Base-by-base conservation (phyloP, 1,284 basidiomycete genomes). In the Ceratobasidium sp. region DNA sequence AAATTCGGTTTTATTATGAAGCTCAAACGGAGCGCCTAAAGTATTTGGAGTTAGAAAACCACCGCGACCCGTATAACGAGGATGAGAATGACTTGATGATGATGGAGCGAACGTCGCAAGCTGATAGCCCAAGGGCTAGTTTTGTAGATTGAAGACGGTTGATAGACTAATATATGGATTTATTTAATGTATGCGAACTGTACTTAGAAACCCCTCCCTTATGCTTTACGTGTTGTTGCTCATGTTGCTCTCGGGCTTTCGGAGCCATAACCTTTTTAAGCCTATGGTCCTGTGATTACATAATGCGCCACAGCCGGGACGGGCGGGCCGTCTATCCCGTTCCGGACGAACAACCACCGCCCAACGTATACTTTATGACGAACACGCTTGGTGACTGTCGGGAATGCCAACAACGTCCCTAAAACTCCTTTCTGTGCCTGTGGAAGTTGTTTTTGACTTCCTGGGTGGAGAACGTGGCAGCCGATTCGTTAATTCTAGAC, bases 381-480 rank as follows among this genome's bases (percentile, higher is more conserved):
- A 35, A 15, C 39, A 23, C 39, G 11, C 23, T 26, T 23, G 11
- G 23, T 20, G 61, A 23, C 26, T 20, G 17, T 33, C 61, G 31
- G 47, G n/a, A 33, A 33, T 37, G 53, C 20, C 56, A 23, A 10
- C 20, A 20, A 15, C 10, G 28, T 17, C 13, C 51, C 31, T 45
- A 7, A 8, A 10, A 3, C 53, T 20, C 26, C 23, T 51, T 13
- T 6, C 4, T 28, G 60, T 74, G 47, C 60, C 60, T 74, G 58
- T 26, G 20, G 23, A 26, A 64, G 42, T 23, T 74, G 64, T 74
- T 53, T 64, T 64, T 74, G 47, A 61, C 71, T 63, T 74, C 60
- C 60, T 58, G 37, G 13, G 42, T 17, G 37, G 47, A 15, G 58
- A 39, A 39, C 39, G 23, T 17, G 42, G 37, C 13, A 73, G 39